phyloP scores from a whole-genome alignment of 139 green algal species.

The Chlorella sp. region DNA sequence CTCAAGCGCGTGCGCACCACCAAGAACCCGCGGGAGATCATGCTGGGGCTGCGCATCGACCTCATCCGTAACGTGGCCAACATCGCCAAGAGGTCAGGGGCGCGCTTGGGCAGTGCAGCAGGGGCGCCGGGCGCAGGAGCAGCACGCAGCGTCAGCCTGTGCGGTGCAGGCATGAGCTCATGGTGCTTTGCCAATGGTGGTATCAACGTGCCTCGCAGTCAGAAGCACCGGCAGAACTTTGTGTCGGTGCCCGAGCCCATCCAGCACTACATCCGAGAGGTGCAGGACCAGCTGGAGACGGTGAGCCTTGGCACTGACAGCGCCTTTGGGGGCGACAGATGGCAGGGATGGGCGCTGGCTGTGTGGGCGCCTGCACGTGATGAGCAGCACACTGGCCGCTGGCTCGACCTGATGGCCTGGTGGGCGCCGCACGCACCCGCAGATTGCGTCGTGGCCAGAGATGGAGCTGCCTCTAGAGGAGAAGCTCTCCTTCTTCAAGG shows the following conservation, averaged over 20 bases:
- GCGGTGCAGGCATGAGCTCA: too few species aligned
- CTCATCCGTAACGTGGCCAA: slow-evolving; percentile 94
- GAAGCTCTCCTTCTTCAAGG: slow-evolving; percentile 82
- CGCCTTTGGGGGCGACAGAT: too few species aligned
- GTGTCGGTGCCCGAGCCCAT: slow-evolving; percentile 75
- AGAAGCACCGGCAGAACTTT: slow-evolving; percentile 67
- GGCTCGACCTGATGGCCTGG: too few species aligned
- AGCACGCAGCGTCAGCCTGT: too few species aligned
- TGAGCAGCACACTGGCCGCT: too few species aligned
- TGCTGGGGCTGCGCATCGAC: slow-evolving; percentile 87
- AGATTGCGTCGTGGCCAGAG: background rate
- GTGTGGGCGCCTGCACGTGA: too few species aligned
- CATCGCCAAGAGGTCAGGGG: slow-evolving; percentile 60
- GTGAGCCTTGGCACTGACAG: too few species aligned
- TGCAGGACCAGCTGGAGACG: slow-evolving; percentile 65
- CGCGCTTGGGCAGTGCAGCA: background rate
- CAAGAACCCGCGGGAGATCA: slow-evolving; percentile 70
- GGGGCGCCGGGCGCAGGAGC: background rate
- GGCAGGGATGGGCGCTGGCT: too few species aligned
- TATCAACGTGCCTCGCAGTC: too few species aligned
- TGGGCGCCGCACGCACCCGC: too few species aligned
- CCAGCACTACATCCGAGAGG: slow-evolving; percentile 88
- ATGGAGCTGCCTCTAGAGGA: slow-evolving; percentile 48
- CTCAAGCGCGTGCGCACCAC: slow-evolving; percentile 41
- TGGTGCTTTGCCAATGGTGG: too few species aligned